Evolutionary conservation across 768 basidiomycete species (phyloP).

Genomic region (Tremella fuciformis): DNA sequence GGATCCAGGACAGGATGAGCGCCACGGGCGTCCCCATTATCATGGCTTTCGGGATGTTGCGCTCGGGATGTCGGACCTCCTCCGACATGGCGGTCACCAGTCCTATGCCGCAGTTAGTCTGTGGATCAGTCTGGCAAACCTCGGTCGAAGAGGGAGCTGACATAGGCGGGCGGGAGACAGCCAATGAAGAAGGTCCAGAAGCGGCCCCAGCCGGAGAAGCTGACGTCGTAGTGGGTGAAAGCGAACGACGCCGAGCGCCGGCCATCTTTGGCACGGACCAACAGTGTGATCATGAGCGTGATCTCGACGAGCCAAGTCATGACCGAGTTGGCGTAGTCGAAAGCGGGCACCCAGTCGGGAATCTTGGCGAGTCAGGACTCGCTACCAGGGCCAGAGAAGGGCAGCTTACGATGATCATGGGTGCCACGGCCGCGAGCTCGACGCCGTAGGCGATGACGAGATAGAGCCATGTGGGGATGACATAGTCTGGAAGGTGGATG

Average conservation of each 20-base stretch:
- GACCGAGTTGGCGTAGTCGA: not conserved
- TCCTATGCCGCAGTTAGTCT: not conserved
- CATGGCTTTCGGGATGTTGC: conserved; percentile 1
- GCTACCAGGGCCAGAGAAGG: not conserved
- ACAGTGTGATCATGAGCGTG: not conserved
- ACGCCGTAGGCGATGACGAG: conserved; percentile 1
- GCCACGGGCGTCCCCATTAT: not conserved
- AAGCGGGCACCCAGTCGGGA: conserved; percentile 1
- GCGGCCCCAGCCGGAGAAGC: conserved; percentile 61
- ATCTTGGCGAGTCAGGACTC: not conserved
- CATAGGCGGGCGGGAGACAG: not conserved
- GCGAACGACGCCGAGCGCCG: not conserved
- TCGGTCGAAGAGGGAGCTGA: conserved; percentile 41
- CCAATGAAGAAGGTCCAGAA: conserved; percentile 2
- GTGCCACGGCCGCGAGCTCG: not conserved
- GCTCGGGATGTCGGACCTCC: conserved; percentile 2
- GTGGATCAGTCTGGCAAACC: conserved; percentile 58
- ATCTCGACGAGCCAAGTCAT: conserved; percentile 1
- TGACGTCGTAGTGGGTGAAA: conserved; percentile 57
- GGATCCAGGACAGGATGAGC: not conserved
- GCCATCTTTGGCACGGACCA: conserved; percentile 5
- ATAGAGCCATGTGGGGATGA: not conserved
- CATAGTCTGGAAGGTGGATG: not conserved
- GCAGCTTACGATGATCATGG: not conserved
- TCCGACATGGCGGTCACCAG: conserved; percentile 5